Evolutionary conservation across 495 filamentous ascomycete genomes (phyloP).

Genomic region (Xylaria intraflava): DNA sequence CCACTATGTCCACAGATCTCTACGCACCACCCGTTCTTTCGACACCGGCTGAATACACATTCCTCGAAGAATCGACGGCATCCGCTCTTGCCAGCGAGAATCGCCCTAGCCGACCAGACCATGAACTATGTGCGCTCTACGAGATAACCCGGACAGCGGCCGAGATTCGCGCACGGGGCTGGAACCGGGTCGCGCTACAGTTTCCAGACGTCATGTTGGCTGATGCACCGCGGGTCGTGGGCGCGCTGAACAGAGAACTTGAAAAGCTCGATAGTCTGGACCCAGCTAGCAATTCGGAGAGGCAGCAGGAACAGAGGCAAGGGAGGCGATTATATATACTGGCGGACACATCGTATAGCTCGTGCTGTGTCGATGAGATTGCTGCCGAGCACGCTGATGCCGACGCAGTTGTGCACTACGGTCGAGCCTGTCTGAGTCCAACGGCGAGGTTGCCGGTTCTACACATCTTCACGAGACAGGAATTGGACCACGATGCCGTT

Average conservation of each 20-base stretch:
- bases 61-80: conserved; percentile 57
- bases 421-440: conserved; percentile 83
- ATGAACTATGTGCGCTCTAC: conserved; percentile 71
- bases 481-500: conserved; percentile 52
- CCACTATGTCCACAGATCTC: conserved; percentile 32
- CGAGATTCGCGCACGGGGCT: conserved; percentile 64
- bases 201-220: conserved; percentile 89
- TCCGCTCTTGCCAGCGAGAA: conserved; percentile 30
- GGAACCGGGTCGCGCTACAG: conserved; percentile 77
- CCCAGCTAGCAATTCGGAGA: conserved; percentile 7
- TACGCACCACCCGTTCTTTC: conserved; percentile 69
- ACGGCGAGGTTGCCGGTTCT: conserved; percentile 84
- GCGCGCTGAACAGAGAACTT: conserved; percentile 57
- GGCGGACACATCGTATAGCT: conserved; percentile 92
- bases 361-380: conserved; percentile 96
- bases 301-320: neutral
- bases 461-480: conserved; percentile 77
- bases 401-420: conserved; percentile 91
- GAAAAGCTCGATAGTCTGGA: conserved; percentile 19
- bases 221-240: conserved; percentile 77
- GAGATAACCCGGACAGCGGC: conserved; percentile 76
- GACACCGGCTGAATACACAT: conserved; percentile 68
- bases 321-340: conserved; percentile 66
- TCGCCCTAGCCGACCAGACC: conserved; percentile 48
- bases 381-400: conserved; percentile 91